A percentile compares a stretch with the other conserved stretches of the same genome.
phyloP scores from a whole-genome alignment of 2,329 filamentous ascomycete genomes.

The Fusarium globosum region DNA sequence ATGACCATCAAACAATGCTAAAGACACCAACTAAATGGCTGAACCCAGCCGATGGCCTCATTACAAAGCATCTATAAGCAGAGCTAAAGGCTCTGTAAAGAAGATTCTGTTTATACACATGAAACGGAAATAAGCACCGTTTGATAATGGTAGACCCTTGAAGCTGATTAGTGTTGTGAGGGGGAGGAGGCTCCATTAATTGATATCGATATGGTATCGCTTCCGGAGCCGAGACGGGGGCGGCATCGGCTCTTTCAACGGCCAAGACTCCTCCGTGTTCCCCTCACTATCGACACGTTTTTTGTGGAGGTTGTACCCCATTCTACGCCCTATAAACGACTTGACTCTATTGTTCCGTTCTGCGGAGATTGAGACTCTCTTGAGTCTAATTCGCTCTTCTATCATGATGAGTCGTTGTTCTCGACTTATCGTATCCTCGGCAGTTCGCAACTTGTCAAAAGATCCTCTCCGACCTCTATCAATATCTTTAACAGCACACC shows the following conservation, averaged over 20 bases:
- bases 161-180: slow-evolving; percentile 1
- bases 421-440: slow-evolving; percentile 10
- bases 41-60: not conserved
- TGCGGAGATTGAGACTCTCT: slow-evolving; percentile 7
- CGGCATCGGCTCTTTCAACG: slow-evolving; percentile 20
- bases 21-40: not conserved
- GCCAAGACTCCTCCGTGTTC: slow-evolving; percentile 17
- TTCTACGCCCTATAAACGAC: not conserved
- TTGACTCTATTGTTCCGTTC: slow-evolving; percentile 8
- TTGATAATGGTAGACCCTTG: not conserved
- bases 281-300: slow-evolving; percentile 21
- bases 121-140: slow-evolving; percentile 3
- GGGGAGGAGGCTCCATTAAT: slow-evolving; percentile 3
- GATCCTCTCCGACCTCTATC: not conserved
- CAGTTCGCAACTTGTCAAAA: slow-evolving; percentile 3
- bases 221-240: slow-evolving; percentile 28
- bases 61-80: not conserved
- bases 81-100: not conserved
- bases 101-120: not conserved
- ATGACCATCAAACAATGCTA: not conserved
- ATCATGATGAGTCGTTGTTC: slow-evolving; percentile 17
- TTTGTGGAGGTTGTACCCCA: slow-evolving; percentile 22
- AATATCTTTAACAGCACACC: not conserved
- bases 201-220: not conserved
- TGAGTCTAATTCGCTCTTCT: slow-evolving; percentile 4